phyloP scores from a whole-genome alignment of 1,284 basidiomycete genomes.

The Cryptococcus neoformans region DNA sequence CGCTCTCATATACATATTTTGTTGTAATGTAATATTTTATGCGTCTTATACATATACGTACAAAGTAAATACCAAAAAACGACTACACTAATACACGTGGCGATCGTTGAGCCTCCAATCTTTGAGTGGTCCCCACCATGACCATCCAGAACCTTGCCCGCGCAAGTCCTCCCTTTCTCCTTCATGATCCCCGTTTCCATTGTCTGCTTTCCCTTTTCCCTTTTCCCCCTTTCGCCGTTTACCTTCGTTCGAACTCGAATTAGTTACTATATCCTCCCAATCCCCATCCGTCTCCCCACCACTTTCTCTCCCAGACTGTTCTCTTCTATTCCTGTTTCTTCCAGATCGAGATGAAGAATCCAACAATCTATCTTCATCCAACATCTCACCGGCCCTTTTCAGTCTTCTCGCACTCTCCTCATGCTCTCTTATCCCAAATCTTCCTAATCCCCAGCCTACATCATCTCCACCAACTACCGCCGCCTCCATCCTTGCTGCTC shows the following conservation, averaged over 20 bases:
- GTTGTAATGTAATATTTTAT: not conserved
- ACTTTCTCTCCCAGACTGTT: slow-evolving; percentile 57
- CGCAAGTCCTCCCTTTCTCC: slow-evolving; percentile 4
- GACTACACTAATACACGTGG: not conserved
- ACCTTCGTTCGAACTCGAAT: slow-evolving; percentile 2
- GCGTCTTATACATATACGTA: not conserved
- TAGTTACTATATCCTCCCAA: slow-evolving; percentile 30
- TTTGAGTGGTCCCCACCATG: slow-evolving; percentile 48
- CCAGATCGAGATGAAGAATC: not conserved
- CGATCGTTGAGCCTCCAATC: slow-evolving; percentile 38
- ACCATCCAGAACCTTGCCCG: slow-evolving; percentile 26
- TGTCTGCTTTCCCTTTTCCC: slow-evolving; percentile 4
- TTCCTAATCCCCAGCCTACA: slow-evolving; percentile 66
- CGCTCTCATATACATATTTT: not conserved
- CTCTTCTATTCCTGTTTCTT: slow-evolving; percentile 46
- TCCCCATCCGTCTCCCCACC: slow-evolving; percentile 11
- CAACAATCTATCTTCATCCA: slow-evolving; percentile 28
- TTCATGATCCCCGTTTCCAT: not conserved
- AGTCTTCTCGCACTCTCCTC: slow-evolving; percentile 43
- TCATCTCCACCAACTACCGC: slow-evolving; percentile 47
- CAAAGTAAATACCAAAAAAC: not conserved
- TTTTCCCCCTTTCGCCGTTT: not conserved
- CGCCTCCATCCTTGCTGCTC: slow-evolving; percentile 2
- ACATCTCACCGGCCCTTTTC: slow-evolving; percentile 35
- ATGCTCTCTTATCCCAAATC: slow-evolving; percentile 59